phyloP scores from a whole-genome alignment of 148 eudicot species.

The Camellia sinensis region DNA sequence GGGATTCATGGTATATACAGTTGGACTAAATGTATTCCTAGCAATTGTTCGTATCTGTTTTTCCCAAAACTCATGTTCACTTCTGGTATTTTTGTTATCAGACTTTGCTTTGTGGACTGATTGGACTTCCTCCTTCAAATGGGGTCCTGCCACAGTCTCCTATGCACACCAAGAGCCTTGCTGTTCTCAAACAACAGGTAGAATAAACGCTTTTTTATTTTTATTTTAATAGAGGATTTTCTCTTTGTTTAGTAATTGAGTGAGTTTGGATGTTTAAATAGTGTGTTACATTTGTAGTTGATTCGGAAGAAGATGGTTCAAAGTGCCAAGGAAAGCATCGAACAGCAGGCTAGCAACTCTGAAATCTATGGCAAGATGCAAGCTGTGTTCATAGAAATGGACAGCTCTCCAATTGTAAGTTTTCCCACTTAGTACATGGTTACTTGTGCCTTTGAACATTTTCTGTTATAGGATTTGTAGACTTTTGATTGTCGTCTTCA shows the following conservation, averaged over 20 bases:
- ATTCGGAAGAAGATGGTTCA: conserved; percentile 66
- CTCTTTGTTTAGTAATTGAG: not conserved
- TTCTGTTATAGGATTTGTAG: too few relatives aligned
- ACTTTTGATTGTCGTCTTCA: too few relatives aligned
- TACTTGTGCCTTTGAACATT: not conserved
- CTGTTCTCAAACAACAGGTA: conserved; percentile 74
- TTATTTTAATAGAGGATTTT: not conserved
- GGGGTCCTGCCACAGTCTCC: conserved; percentile 93
- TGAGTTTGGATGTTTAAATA: not conserved
- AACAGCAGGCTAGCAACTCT: conserved; percentile 45
- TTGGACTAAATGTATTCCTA: not conserved
- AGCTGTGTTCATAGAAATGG: conserved; percentile 58
- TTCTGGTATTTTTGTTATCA: conserved; percentile 16
- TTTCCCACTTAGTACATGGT: not conserved
- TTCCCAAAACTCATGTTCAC: not conserved
- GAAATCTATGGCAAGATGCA: conserved; percentile 77
- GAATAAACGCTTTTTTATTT: not conserved
- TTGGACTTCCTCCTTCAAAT: conserved; percentile 84
- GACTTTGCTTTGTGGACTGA: conserved; percentile 85
- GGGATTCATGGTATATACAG: conserved; percentile 57
- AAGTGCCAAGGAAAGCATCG: conserved; percentile 65
- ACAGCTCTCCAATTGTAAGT: conserved; percentile 47
- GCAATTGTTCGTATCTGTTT: not conserved
- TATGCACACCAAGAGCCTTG: conserved; percentile 88
- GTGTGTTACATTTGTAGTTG: conserved; percentile 33